Evolutionary conservation across 1,284 basidiomycete species (phyloP).

Genomic region (Microbotryum silenes-acaulis): DNA sequence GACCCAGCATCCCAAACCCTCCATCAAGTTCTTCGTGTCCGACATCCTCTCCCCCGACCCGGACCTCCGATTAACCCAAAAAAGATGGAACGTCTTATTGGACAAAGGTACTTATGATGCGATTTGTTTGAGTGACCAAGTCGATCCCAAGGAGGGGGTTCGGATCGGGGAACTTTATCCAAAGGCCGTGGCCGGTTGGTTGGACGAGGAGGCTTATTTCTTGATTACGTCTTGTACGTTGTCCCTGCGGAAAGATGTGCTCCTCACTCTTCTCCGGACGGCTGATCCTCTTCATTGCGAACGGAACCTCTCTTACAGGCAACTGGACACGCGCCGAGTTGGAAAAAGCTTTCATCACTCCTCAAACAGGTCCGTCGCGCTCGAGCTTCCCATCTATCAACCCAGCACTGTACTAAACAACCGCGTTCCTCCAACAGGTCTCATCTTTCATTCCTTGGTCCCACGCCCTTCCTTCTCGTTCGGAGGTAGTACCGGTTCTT

Average conservation of each 20-base stretch:
- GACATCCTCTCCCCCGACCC: slow-evolving; percentile 36
- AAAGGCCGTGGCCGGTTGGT: slow-evolving; percentile 50
- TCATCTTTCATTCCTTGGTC: slow-evolving; percentile 54
- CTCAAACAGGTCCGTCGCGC: slow-evolving; percentile 47
- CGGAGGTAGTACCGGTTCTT: slow-evolving; percentile 65
- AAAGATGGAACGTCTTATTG: slow-evolving; percentile 40
- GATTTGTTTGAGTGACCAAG: slow-evolving; percentile 65
- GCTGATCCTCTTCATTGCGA: background rate
- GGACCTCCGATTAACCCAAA: slow-evolving; percentile 11
- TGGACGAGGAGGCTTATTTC: slow-evolving; percentile 63
- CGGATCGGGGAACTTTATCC: slow-evolving; percentile 54
- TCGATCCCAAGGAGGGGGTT: slow-evolving; percentile 45
- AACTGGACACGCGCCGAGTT: slow-evolving; percentile 84
- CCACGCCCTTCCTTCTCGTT: slow-evolving; percentile 63
- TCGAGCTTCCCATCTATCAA: slow-evolving; percentile 39
- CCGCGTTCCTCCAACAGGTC: slow-evolving; percentile 17
- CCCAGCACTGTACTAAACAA: background rate
- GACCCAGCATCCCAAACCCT: slow-evolving; percentile 1
- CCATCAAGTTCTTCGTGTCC: slow-evolving; percentile 33
- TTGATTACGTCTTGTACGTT: slow-evolving; percentile 66
- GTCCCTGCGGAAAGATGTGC: too few relatives aligned
- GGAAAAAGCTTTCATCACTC: slow-evolving; percentile 50
- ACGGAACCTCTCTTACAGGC: slow-evolving; percentile 53
- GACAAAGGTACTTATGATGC: slow-evolving; percentile 66
- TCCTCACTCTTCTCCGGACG: background rate